Percentiles rank a stretch among this genome's conserved stretches.
Evolutionary conservation across 2,329 filamentous ascomycete species (phyloP).

Genomic region (Pochonia chlamydosporia): DNA sequence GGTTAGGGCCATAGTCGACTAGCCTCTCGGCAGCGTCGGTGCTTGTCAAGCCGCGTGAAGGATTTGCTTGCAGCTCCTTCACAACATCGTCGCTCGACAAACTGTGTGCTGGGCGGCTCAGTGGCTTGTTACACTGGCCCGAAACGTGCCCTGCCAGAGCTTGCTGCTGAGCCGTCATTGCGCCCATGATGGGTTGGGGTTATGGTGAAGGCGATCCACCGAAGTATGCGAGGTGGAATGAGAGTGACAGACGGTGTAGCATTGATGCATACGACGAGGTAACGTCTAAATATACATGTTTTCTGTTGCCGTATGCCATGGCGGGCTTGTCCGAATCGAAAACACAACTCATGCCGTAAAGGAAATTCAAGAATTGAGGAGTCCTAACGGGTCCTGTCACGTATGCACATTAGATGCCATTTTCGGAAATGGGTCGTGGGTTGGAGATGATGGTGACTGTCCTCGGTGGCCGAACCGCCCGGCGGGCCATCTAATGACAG

Average conservation of each 20-base stretch:
- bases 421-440: background rate
- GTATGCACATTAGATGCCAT: background rate
- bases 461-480: too few relatives aligned
- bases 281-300: too few relatives aligned
- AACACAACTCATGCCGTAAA: too few relatives aligned
- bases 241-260: background rate
- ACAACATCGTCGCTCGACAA: constrained; percentile 43
- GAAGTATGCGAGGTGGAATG: background rate
- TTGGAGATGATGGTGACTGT: too few relatives aligned
- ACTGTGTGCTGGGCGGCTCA: constrained; percentile 53
- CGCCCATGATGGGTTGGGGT: background rate
- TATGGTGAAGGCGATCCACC: background rate
- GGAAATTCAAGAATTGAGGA: background rate
- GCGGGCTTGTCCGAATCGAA: too few relatives aligned
- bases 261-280: too few relatives aligned
- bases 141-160: constrained; percentile 19
- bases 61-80: constrained; percentile 45
- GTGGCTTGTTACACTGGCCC: constrained; percentile 27
- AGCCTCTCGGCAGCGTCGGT: constrained; percentile 45
- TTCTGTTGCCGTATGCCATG: too few relatives aligned
- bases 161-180: background rate
- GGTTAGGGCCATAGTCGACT: constrained; percentile 51
- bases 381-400: background rate
- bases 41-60: constrained; percentile 47
- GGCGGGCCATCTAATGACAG: too few relatives aligned